Evolutionary conservation across 2,329 filamentous ascomycete species (phyloP), one percentile per base, ranked within the genome.

Genomic region (Fusarium aywerte): DNA sequence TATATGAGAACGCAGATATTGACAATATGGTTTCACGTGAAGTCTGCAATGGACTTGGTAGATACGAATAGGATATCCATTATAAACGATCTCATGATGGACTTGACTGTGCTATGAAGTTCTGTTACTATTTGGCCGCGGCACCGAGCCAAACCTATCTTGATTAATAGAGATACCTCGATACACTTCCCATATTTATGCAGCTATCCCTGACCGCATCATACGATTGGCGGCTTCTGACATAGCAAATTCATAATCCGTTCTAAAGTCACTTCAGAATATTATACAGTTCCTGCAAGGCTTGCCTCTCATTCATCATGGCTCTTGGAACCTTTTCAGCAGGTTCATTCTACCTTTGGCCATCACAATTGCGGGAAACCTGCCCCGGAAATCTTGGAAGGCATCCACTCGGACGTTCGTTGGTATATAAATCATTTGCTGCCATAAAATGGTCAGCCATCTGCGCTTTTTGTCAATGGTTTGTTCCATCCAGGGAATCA

Each of bases 241-340:
- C 15, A 15, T 39, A 16, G 36, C 36, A 39, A 0, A 5, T 13
- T 15, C 4, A 1, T 27, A 39, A 4, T 0, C 20, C 15, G 4
- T 5, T 13, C 36, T 8, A 39, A 39, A 8, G n/a, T 39, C 13
- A 10, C 18, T 16, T 5, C 20, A 6, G 36, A 20, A 9, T 21
- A 16, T 9, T 0, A 20, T 15, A 1, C 0, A 12, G 20, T 39
- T 15, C 36, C 5, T 0, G 20, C 13, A 15, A 21, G 18, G 13
- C 13, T n/a, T n/a, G n/a, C n/a, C n/a, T n/a, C 36, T 39, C 1
- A n/a, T 2, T 2, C 4, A 12, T n/a, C n/a, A n/a, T n/a, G n/a
- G n/a, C n/a, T n/a, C n/a, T n/a, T n/a, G n/a, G n/a, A n/a, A n/a
- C n/a, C n/a, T n/a, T n/a, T n/a, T n/a, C n/a, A n/a, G n/a, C n/a